Evolutionary conservation across 2,329 filamentous ascomycete genomes (phyloP), one percentile per base, ranked within the genome.

Genomic region (Domatiomyces globalis): DNA sequence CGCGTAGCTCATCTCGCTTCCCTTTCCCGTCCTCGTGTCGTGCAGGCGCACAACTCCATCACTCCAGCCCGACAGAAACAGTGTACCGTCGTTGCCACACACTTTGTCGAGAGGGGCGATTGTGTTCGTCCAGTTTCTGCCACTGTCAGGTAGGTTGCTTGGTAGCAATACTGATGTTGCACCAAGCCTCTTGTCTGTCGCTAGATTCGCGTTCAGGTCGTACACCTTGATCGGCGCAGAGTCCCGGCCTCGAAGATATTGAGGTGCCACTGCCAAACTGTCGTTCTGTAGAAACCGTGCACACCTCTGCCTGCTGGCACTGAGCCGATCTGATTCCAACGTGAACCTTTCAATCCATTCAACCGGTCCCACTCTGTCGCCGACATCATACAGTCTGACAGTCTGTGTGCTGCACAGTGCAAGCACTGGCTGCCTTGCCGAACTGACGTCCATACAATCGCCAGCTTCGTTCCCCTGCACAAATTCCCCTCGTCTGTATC

Each of bases 21-120:
- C 64, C 18, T 65, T 62, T 2, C 71, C 68, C 1, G 75, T 75
- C 36, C 80, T 76, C 51, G 81, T 64, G 58, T 84, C 80, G 60
- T 83, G 79, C 5, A 83, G 70, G 57, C 78, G 71, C 49, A 73
- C 68, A 42, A 73, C 67, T 9, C 78, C 76, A 60, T 81, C 77
- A 49, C 78, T 77, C 62, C 77, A 79, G 7, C 79, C 78, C 29
- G 76, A 75, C 1, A 83, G 65, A 53, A 83, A 81, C 0, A 78
- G 64, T 46, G 77, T 65, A 2, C 74, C 74, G 3, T 55, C 53
- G 4, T 55, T 61, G 9, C 53, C 52, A 1, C 56, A 54, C 17
- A 54, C 43, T 19, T 58, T 53, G 48, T 63, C 60, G 12, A 72
- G 59, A 18, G 68, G 65, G 12, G 64, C 63, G 43, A 72, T 66